Evolutionary conservation across 2,329 filamentous ascomycete species (phyloP).

Genomic region (Colletotrichum limetticola): DNA sequence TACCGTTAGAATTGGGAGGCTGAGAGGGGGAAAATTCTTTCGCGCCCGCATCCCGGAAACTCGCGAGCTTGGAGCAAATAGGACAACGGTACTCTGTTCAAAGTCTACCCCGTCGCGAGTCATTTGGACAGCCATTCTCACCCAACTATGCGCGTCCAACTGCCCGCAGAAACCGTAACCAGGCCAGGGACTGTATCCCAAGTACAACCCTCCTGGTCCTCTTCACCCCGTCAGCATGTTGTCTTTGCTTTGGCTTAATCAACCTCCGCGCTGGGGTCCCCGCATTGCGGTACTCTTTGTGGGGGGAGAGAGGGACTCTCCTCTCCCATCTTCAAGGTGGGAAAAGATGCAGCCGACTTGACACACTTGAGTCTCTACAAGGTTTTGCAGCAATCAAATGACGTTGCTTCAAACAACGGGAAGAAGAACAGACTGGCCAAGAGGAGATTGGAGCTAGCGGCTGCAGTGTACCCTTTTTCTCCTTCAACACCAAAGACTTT

Average conservation of each 20-base stretch:
- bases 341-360: conserved; percentile 19
- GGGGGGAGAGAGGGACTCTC: not conserved
- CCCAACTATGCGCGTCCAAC: conserved; percentile 13
- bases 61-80: not conserved
- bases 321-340: not conserved
- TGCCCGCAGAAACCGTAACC: conserved; percentile 1
- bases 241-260: not conserved
- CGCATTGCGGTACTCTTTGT: conserved; percentile 13
- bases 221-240: not conserved
- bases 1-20: not conserved
- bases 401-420: conserved; percentile 15
- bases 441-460: not conserved
- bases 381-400: conserved; percentile 24
- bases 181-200: not conserved
- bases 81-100: not conserved
- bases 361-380: conserved; percentile 16
- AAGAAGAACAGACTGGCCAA: not conserved
- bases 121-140: conserved; percentile 1
- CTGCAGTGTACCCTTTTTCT: not conserved
- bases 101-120: conserved; percentile 12
- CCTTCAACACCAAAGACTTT: conserved; percentile 19
- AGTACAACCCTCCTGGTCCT: not conserved
- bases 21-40: not conserved
- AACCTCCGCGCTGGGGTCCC: conserved; percentile 32
- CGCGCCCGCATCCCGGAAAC: conserved; percentile 1